These are phyloP conservation scores for Rhododendron ovatum DNA, from an alignment of 148 eudicot genomes.

Conservation along the genomic window DNA sequence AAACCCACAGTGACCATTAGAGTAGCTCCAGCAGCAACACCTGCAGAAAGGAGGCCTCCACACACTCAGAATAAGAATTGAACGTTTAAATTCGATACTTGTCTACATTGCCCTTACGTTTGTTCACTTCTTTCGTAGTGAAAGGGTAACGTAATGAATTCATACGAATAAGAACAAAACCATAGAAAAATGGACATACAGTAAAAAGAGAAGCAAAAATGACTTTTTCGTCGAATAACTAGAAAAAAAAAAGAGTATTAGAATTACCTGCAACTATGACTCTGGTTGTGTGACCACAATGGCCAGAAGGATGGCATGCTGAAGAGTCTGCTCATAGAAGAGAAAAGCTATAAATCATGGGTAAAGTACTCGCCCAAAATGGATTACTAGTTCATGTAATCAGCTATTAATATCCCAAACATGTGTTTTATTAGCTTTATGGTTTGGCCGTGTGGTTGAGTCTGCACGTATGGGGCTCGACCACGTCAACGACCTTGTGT, in stretches of 20 bases:
- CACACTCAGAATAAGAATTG: neutral
- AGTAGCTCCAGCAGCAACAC: constrained; percentile 35
- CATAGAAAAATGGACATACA: neutral
- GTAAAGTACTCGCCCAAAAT: neutral
- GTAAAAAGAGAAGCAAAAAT: neutral
- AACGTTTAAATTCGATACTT: neutral
- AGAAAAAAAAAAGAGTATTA: neutral
- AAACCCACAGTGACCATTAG: constrained; percentile 34
- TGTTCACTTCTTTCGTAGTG: neutral
- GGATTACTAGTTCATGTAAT: too few relatives aligned
- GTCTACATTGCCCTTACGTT: neutral
- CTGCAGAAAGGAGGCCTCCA: constrained; percentile 21
- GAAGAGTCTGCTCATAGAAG: constrained; percentile 17
- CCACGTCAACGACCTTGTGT: neutral
- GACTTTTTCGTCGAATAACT: too few relatives aligned
- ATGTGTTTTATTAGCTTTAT: neutral
- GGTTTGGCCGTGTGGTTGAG: neutral
- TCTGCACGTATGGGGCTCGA: neutral
- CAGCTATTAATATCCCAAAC: too few relatives aligned
- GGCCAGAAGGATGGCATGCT: constrained; percentile 33
- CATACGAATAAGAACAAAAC: neutral
- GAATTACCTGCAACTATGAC: constrained; percentile 43
- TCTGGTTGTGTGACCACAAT: constrained; percentile 42
- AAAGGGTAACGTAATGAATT: neutral
- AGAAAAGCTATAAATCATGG: neutral